Evolutionary conservation across 2,329 filamentous ascomycete species (phyloP), one percentile per base, ranked within the genome.

Genomic region (Truncatella angustata): DNA sequence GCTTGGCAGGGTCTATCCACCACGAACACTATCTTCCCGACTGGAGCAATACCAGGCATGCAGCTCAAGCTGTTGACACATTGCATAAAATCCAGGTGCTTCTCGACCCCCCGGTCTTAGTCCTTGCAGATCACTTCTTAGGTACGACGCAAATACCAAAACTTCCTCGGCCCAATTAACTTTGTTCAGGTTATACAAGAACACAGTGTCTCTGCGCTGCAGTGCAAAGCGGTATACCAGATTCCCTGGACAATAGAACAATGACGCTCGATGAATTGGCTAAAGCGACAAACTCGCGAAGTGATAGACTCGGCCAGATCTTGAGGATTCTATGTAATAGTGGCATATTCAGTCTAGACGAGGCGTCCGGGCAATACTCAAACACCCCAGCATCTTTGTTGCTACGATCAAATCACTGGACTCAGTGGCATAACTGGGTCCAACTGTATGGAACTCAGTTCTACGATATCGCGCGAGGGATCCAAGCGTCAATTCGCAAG

Each of bases 381-480:
- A 72, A 75, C 57, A 75, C 67, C 53, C 47, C 20, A 6, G 49
- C 58, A 2, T 75, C 73, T 0, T 44, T 47, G 1, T 60, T 75
- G 4, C 61, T 76, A 2, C 49, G 42, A 0, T 54, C 56, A 2
- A 60, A 68, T 47, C 72, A 77, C 56, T 75, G 72, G 72, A 74
- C 70, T 0, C 70, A 73, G 55, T 76, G 73, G 73, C 67, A 61
- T 18, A 67, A 67, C 53, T 76, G 73, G 74, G 71, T 72, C 2
- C 60, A 66, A 2, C 63, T 76, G 2, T 75, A 75, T 53, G 72
- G 70, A 5, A 71, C 69, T 52, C 58, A 73, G 47, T 75, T 74
- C 59, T 77, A 74, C 59, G 70, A 75, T 53, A 70, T 73, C 34
- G 69, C 71, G 0, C 58, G 66, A 3, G 69, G 71, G 4, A 71